Evolutionary conservation across 2,329 filamentous ascomycete species (phyloP).

Genomic region (Onygena corvina): DNA sequence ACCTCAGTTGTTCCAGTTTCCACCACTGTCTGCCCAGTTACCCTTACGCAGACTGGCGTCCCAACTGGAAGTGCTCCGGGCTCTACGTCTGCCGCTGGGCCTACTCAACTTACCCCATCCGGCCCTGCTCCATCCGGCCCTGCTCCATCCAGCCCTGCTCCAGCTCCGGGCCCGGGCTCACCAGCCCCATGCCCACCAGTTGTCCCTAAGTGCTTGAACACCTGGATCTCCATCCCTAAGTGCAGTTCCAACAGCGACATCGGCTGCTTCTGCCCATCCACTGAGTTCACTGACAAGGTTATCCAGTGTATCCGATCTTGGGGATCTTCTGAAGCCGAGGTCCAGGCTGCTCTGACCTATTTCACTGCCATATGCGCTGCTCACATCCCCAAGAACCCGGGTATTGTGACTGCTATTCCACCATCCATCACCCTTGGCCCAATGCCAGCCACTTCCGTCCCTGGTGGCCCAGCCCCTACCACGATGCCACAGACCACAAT

Average conservation of each 20-base stretch:
- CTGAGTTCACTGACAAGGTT: constrained; percentile 63
- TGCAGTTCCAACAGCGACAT: constrained; percentile 77
- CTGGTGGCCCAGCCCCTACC: constrained; percentile 17
- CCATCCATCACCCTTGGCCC: constrained; percentile 42
- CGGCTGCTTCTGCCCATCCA: constrained; percentile 74
- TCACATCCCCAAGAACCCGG: constrained; percentile 66
- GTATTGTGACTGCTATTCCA: constrained; percentile 64
- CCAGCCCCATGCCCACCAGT: constrained; percentile 47
- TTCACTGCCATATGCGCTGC: constrained; percentile 83
- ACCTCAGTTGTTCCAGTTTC: constrained; percentile 46
- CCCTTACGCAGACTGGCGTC: constrained; percentile 15
- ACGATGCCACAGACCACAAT: constrained; percentile 27
- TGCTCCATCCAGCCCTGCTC: neutral
- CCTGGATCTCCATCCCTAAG: constrained; percentile 60
- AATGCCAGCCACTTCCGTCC: constrained; percentile 36
- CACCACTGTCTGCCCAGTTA: constrained; percentile 48
- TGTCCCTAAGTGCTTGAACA: constrained; percentile 82
- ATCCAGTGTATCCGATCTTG: constrained; percentile 71
- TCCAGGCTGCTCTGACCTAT: constrained; percentile 63
- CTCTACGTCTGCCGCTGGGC: neutral
- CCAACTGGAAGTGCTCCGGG: constrained; percentile 1
- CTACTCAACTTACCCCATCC: neutral
- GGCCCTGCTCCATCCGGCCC: neutral
- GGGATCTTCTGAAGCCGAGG: constrained; percentile 53
- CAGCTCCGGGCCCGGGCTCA: neutral